phyloP scores from a whole-genome alignment of 2,329 filamentous ascomycete species.

The Nigrospora oryzae region DNA sequence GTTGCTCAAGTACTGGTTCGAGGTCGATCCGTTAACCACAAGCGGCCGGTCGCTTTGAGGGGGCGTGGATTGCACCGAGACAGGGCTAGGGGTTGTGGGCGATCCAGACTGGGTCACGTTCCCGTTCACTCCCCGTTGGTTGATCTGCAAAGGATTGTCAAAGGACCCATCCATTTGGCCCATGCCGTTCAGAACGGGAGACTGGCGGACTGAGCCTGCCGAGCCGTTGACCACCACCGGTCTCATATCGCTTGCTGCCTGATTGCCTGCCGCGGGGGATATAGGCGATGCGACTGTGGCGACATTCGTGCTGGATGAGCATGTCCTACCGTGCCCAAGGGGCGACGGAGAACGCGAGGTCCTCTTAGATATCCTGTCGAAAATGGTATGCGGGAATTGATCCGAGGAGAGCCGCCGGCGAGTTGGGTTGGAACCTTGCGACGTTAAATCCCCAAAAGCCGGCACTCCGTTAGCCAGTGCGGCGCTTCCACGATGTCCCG shows the following conservation, averaged over 20 bases:
- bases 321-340: slow-evolving; percentile 37
- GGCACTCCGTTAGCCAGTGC: slow-evolving; percentile 27
- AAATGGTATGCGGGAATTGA: slow-evolving; percentile 42
- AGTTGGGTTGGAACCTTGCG: slow-evolving; percentile 24
- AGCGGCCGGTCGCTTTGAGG: slow-evolving; percentile 33
- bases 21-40: slow-evolving; percentile 40
- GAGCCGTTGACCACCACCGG: slow-evolving; percentile 35
- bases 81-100: slow-evolving; percentile 9
- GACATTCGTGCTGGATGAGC: slow-evolving; percentile 30
- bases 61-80: slow-evolving; percentile 13
- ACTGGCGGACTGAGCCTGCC: slow-evolving; percentile 14
- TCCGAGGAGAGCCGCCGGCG: slow-evolving; percentile 43
- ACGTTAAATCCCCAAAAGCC: slow-evolving; percentile 38
- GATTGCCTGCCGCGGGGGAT: slow-evolving; percentile 26
- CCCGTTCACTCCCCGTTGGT: slow-evolving; percentile 17
- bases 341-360: slow-evolving; percentile 50
- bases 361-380: slow-evolving; percentile 41
- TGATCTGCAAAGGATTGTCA: slow-evolving; percentile 28
- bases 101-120: slow-evolving; percentile 5
- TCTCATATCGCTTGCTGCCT: slow-evolving; percentile 18
- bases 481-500: slow-evolving; percentile 14
- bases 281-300: slow-evolving; percentile 29
- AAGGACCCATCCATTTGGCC: slow-evolving; percentile 18
- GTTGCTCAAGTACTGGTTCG: slow-evolving; percentile 10
- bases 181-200: slow-evolving; percentile 16